Percentiles rank a stretch among this genome's conserved stretches.
Conservation (phyloP, 2,329 filamentous ascomycete genomes). For the Ascochyta viciae-villosae region DNA sequence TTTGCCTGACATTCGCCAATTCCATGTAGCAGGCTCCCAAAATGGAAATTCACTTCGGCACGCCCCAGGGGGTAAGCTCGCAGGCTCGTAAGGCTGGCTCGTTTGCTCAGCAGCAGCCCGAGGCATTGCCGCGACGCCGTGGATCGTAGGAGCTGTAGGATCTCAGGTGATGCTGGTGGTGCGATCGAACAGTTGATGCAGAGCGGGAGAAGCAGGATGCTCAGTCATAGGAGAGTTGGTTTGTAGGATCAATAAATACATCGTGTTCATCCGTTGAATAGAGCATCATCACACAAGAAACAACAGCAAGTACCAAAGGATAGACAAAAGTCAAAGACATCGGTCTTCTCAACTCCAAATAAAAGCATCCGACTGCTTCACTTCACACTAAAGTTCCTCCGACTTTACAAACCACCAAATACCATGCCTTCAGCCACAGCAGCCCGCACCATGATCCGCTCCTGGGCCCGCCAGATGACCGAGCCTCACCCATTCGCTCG, state of each 20-base stretch:
- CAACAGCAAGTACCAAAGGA: neutral
- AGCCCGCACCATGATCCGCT: constrained; percentile 41
- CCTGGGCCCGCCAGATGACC: constrained; percentile 40
- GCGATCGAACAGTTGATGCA: constrained; percentile 6
- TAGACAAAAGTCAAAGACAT: constrained; percentile 11
- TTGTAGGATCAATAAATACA: constrained; percentile 13
- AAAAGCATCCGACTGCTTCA: neutral
- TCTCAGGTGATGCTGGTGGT: constrained; percentile 32
- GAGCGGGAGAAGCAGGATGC: constrained; percentile 1
- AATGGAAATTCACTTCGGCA: constrained; percentile 1
- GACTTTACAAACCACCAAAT: constrained; percentile 9
- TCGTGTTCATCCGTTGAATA: neutral
- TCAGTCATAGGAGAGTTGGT: neutral
- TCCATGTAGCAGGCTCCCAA: neutral
- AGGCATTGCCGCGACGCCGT: constrained; percentile 3
- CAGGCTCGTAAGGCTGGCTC: constrained; percentile 14
- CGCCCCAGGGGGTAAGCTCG: neutral
- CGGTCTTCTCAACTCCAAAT: constrained; percentile 11
- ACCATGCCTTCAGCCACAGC: constrained; percentile 42
- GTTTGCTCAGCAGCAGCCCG: neutral
- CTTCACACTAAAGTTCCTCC: neutral
- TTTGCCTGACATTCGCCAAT: neutral
- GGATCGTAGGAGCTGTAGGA: neutral
- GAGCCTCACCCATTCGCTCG: constrained; percentile 48
- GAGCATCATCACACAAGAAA: constrained; percentile 9